phyloP scores from a whole-genome alignment of 495 filamentous ascomycete species.

The Penicillium silybi region DNA sequence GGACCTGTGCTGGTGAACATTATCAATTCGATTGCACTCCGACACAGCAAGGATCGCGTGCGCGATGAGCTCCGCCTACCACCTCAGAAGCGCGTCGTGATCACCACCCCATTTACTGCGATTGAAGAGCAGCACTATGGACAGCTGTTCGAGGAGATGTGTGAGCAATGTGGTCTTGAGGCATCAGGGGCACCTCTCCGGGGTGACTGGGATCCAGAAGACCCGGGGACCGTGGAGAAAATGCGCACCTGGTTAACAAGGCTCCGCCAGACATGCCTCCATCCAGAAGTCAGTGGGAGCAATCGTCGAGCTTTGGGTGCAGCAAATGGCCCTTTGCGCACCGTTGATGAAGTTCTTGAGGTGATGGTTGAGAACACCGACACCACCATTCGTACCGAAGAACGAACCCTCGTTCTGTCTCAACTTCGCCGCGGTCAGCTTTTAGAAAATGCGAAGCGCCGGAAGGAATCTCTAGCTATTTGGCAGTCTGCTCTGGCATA shows the following conservation, averaged over 20 bases:
- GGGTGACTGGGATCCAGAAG: constrained; percentile 61
- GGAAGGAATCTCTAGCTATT: constrained; percentile 56
- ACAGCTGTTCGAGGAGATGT: constrained; percentile 68
- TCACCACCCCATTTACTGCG: constrained; percentile 82
- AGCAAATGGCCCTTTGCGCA: constrained; percentile 63
- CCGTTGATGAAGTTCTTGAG: constrained; percentile 77
- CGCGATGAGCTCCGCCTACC: constrained; percentile 65
- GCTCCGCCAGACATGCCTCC: constrained; percentile 81
- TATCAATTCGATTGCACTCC: constrained; percentile 65
- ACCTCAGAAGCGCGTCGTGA: constrained; percentile 75
- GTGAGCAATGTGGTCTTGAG: constrained; percentile 61
- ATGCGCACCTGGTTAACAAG: constrained; percentile 69
- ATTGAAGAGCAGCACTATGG: constrained; percentile 87
- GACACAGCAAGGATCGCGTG: constrained; percentile 80
- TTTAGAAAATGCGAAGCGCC: constrained; percentile 57
- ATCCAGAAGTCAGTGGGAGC: constrained; percentile 68
- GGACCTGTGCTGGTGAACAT: constrained; percentile 59
- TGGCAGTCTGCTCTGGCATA: constrained; percentile 61
- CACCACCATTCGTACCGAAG: constrained; percentile 55
- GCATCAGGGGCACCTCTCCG: constrained; percentile 55
- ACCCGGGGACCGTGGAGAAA: constrained; percentile 50
- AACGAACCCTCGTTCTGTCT: constrained; percentile 58
- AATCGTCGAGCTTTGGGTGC: constrained; percentile 66
- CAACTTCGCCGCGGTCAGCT: constrained; percentile 70
- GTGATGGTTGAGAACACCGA: constrained; percentile 86